Conservation (phyloP, 495 filamentous ascomycete genomes). For the Xylaria scruposa region DNA sequence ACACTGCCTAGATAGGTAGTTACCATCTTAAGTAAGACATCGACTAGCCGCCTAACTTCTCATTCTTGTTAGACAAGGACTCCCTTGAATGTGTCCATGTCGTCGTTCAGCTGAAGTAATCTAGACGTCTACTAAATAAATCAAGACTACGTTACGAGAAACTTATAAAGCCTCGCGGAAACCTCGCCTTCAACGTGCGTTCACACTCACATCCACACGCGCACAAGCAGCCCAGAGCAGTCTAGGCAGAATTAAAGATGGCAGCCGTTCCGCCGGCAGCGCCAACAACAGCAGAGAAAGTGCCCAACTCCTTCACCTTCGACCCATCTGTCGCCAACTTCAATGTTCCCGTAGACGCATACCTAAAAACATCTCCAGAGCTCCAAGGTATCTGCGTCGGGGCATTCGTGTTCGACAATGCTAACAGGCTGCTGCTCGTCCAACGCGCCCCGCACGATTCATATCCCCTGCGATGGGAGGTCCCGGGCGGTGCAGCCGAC, state of each 20-base stretch:
- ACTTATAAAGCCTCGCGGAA: too few species aligned
- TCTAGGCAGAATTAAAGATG: not conserved
- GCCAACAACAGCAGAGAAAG: constrained; percentile 10
- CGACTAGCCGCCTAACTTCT: not conserved
- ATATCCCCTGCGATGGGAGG: constrained; percentile 59
- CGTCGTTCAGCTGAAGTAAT: not conserved
- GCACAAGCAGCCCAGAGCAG: not conserved
- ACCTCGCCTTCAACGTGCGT: not conserved
- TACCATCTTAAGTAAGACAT: not conserved
- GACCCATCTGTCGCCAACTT: constrained; percentile 34
- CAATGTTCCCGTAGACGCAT: constrained; percentile 33
- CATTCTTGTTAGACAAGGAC: not conserved
- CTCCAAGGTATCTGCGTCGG: constrained; percentile 41
- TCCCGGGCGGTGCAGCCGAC: constrained; percentile 63
- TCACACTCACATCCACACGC: not conserved
- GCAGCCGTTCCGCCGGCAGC: constrained; percentile 2
- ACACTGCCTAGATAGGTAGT: not conserved
- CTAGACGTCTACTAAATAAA: not conserved
- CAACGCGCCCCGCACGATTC: constrained; percentile 59
- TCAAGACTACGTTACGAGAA: not conserved
- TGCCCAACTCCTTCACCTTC: constrained; percentile 38
- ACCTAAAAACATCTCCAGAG: constrained; percentile 33
- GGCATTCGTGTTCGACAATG: constrained; percentile 47
- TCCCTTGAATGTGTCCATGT: not conserved
- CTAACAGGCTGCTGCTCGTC: constrained; percentile 51